Conservation (phyloP, 2,329 filamentous ascomycete genomes). For the Trichoderma guizhouense region DNA sequence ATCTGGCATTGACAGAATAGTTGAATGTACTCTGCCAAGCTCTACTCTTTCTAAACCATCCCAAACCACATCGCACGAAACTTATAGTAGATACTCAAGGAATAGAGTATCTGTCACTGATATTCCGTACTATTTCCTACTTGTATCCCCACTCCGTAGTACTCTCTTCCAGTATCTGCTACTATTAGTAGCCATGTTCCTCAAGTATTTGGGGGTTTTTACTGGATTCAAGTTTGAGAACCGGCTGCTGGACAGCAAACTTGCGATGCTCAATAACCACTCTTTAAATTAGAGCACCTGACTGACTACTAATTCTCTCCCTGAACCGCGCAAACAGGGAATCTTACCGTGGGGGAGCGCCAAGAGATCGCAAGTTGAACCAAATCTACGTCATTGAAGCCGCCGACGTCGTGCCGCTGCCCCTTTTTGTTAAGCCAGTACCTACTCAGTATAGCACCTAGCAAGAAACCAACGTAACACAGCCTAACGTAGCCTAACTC, state of each 20-base stretch:
- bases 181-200: background rate
- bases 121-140: too few relatives aligned
- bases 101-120: too few relatives aligned
- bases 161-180: background rate
- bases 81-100: too few relatives aligned
- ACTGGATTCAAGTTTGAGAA: too few relatives aligned
- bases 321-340: background rate
- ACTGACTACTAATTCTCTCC: background rate
- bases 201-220: too few relatives aligned
- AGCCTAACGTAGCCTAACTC: background rate
- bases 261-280: background rate
- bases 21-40: too few relatives aligned
- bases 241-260: background rate
- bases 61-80: too few relatives aligned
- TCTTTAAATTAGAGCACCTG: background rate
- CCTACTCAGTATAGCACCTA: background rate
- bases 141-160: too few relatives aligned
- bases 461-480: background rate
- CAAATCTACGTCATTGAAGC: conserved; percentile 3
- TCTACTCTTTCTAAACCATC: too few relatives aligned
- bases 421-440: background rate
- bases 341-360: background rate
- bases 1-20: too few relatives aligned
- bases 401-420: background rate
- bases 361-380: background rate